Base-by-base conservation (phyloP, 2,329 filamentous ascomycete species). In the Diaporthe vaccinii region DNA sequence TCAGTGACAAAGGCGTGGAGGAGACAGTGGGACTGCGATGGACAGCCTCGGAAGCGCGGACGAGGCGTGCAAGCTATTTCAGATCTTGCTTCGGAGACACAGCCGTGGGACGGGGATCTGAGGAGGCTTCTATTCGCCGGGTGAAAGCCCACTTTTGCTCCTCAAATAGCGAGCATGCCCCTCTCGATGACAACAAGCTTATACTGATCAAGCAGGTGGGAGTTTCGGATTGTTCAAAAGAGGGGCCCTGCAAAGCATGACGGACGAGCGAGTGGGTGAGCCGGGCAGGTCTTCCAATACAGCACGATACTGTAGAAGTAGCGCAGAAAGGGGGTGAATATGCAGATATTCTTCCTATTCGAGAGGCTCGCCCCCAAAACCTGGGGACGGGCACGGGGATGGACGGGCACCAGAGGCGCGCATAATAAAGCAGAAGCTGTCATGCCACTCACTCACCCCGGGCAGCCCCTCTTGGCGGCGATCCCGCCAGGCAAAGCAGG, bases 181-280 rank as follows among this genome's bases (percentile, higher is more conserved):
- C 65, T 51, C 65, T 62, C 36, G n/a, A 22, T 20, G 58, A 55
- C 44, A 61, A 58, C 51, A 75, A 59, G 74, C 74, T 72, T 75
- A 67, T 73, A 62, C 74, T 36, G 62, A 67, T 67, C 28, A 36
- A 62, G 73, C 57, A 74, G 59, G 73, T 70, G 67, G 39, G 31
- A 62, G 73, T 72, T 72, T 74, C 67, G 67, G 28, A 59, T 71
- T 69, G 49, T 72, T 36, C 44, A 62, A 74, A 70, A 74, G 73
- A 67, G 65, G 41, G 57, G 49, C 72, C 39, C 72, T 68, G 61
- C 51, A 74, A 57, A 46, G n/a, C 36, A 67, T 67, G 41, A 34
- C 10, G 20, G 62, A 49, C 8, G 44, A 25, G 31, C 44, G 31
- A 25, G 61, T 34, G 61, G 41, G 61, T 67, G 41, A n/a, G n/a